Percentiles rank a stretch among this genome's conserved stretches.
phyloP scores from a whole-genome alignment of 2,329 filamentous ascomycete species.

The Xylariaceae sp. region DNA sequence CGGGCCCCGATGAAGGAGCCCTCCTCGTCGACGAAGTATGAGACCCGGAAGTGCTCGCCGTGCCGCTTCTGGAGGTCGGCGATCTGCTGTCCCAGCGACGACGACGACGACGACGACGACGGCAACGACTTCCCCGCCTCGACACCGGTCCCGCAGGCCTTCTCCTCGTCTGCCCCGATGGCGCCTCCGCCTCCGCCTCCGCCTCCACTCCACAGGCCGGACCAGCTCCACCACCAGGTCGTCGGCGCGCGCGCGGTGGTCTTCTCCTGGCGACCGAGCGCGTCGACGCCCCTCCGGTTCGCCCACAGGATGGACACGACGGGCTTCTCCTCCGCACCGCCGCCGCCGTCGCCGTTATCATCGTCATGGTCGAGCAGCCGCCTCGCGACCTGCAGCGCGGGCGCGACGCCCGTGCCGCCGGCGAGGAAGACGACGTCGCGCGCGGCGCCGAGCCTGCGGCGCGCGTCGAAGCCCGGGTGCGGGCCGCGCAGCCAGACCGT shows the following conservation, averaged over 20 bases:
- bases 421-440: constrained; percentile 70
- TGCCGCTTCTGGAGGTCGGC: constrained; percentile 52
- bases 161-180: too few species aligned
- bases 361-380: constrained; percentile 42
- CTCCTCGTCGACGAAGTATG: constrained; percentile 80
- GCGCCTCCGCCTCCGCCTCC: constrained; percentile 8
- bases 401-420: constrained; percentile 86
- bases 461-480: constrained; percentile 56
- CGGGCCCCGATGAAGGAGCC: constrained; percentile 52
- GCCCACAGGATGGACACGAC: constrained; percentile 78
- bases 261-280: constrained; percentile 45
- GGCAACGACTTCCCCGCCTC: not conserved
- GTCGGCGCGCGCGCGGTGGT: constrained; percentile 1
- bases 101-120: constrained; percentile 4
- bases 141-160: too few species aligned
- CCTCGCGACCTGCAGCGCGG: constrained; percentile 73
- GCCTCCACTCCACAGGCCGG: constrained; percentile 11
- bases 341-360: constrained; percentile 17
- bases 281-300: constrained; percentile 60
- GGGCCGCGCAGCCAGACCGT: constrained; percentile 73
- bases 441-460: constrained; percentile 23
- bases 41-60: constrained; percentile 51
- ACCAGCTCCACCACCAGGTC: too few species aligned
- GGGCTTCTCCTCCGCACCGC: constrained; percentile 16
- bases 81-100: constrained; percentile 40